A percentile compares a stretch with the other conserved stretches of the same genome.
Evolutionary conservation across 352 stramenopile species (phyloP).

Genomic region (Phytophthora colocasiae): DNA sequence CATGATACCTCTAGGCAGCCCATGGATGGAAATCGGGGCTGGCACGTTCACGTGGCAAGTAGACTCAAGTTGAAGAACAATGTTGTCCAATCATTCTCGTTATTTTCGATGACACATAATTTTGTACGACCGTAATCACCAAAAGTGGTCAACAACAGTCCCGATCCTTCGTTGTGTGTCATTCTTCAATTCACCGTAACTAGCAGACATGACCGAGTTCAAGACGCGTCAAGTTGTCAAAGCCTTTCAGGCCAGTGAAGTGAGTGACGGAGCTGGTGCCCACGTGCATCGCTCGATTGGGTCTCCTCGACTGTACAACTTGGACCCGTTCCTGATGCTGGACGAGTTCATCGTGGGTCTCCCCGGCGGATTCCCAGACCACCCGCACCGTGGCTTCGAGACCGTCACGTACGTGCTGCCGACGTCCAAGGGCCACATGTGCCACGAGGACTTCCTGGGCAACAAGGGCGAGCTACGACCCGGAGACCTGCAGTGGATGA

Average conservation of each 20-base stretch:
- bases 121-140: conserved; percentile 10
- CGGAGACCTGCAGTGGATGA: conserved; percentile 68
- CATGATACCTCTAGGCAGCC: conserved; percentile 48
- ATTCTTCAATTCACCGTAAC: conserved; percentile 15
- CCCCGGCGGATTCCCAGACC: conserved; percentile 85
- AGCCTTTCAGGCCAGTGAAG: conserved; percentile 52
- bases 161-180: neutral
- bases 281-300: conserved; percentile 50
- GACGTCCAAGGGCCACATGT: conserved; percentile 77
- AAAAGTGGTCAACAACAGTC: conserved; percentile 2
- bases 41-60: neutral
- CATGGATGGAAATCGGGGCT: conserved; percentile 35
- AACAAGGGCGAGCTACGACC: conserved; percentile 56
- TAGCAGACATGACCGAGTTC: conserved; percentile 18
- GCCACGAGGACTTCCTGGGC: conserved; percentile 84
- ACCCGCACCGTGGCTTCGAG: conserved; percentile 92
- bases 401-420: conserved; percentile 91
- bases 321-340: conserved; percentile 69
- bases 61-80: neutral
- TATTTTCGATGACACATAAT: conserved; percentile 7
- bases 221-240: conserved; percentile 44
- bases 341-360: conserved; percentile 62
- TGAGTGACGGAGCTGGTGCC: conserved; percentile 52
- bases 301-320: conserved; percentile 35
- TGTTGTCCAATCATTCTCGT: conserved; percentile 11